phyloP scores from a whole-genome alignment of 108 stramenopile species.

The Seminavis robusta region DNA sequence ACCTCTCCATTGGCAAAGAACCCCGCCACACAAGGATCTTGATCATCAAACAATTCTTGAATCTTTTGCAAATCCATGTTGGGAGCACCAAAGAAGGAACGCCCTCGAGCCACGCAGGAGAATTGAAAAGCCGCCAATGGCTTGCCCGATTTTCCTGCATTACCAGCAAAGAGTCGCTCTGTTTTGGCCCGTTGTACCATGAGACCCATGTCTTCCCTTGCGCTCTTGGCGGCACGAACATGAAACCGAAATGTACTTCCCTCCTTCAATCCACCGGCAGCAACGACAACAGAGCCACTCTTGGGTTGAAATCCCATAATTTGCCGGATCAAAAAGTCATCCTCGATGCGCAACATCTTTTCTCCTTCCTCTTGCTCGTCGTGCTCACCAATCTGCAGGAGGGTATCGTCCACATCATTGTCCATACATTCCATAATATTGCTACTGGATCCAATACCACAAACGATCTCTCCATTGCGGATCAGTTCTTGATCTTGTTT shows the following conservation, averaged over 20 bases:
- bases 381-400: too few species aligned
- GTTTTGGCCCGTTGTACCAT: constrained; percentile 15
- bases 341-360: too few species aligned
- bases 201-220: constrained; percentile 13
- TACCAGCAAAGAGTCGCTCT: constrained; percentile 24
- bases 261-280: constrained; percentile 3
- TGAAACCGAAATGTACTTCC: constrained; percentile 29
- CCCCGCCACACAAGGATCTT: constrained; percentile 8
- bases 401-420: not conserved
- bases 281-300: constrained; percentile 14
- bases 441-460: not conserved
- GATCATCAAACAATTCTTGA: not conserved
- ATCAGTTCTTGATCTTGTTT: not conserved
- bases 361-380: too few species aligned
- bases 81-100: constrained; percentile 10
- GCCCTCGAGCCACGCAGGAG: constrained; percentile 26
- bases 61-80: constrained; percentile 24
- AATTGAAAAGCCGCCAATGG: constrained; percentile 26
- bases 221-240: constrained; percentile 9
- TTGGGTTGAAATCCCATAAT: constrained; percentile 29
- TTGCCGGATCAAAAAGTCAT: constrained; percentile 23
- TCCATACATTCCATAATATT: not conserved
- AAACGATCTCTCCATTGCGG: not conserved
- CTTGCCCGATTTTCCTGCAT: not conserved
- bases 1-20: constrained; percentile 35